Evolutionary conservation across 768 basidiomycete genomes (phyloP), one percentile per base, ranked within the genome.

Genomic region (Candolleomyces eurysporus): DNA sequence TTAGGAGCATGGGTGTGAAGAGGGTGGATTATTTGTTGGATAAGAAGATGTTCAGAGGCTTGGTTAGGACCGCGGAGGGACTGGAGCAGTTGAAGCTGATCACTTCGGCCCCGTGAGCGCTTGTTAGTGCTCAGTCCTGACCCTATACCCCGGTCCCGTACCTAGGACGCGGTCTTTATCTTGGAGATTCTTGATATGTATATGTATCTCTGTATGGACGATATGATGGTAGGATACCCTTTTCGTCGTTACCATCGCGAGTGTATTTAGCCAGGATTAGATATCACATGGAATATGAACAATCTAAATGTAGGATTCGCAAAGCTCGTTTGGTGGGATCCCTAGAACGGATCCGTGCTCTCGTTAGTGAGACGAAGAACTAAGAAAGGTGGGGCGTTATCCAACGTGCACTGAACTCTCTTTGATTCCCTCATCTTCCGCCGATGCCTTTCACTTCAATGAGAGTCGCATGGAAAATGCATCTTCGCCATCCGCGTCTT

Each of bases 401-500:
- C 42, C n/a, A 13, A 11, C n/a, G 42, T 43, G 42, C n/a, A 43
- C n/a, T 5, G 42, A 5, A 43, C 42, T 43, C n/a, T 43, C 42
- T 43, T 43, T 5, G 42, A 43, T 5, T 11, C n/a, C n/a, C 42
- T 43, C 13, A 11, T 43, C 42, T 43, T 43, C 42, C 42, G 26
- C 26, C 26, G 26, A 26, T 26, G 26, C 26, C 26, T 26, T 26
- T 26, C 42, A 11, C 11, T 43, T 68, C 21, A 72, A 61, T 1
- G 61, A 62, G 31, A 91, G 79, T 31, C 86, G 79, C 92, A 95
- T 95, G 2, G 88, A 89, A 64, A 92, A 85, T 6, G 92, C 92
- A 66, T 94, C 90, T 71, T 95, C 92, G 10, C 91, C 91, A 69
- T 94, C 92, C 6, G 90, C 91, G 74, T 94, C 93, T 94, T 54